phyloP scores from a whole-genome alignment of 1,139 yeast genomes.

The Eremothecium sinecaudum region DNA sequence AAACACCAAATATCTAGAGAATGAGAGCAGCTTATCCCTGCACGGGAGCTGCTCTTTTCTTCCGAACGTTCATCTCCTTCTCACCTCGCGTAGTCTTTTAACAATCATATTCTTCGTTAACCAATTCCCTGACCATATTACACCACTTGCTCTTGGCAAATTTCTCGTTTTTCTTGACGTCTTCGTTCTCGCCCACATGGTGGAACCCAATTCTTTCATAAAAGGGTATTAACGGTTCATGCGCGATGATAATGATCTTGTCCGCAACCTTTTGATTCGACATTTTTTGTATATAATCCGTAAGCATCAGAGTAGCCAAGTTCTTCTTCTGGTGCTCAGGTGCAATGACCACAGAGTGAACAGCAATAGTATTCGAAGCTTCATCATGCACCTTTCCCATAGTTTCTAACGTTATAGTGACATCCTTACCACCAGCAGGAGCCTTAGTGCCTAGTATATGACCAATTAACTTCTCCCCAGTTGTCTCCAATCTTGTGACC shows the following conservation, averaged over 20 bases:
- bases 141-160: conserved; percentile 29
- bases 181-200: conserved; percentile 26
- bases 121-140: conserved; percentile 31
- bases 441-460: conserved; percentile 81
- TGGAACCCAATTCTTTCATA: conserved; percentile 71
- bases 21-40: too few relatives aligned
- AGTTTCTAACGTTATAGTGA: conserved; percentile 49
- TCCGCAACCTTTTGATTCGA: conserved; percentile 82
- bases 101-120: conserved; percentile 29
- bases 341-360: conserved; percentile 73
- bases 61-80: too few relatives aligned
- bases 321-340: conserved; percentile 75
- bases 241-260: conserved; percentile 64
- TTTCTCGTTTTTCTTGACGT: conserved; percentile 24
- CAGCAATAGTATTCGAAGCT: conserved; percentile 61
- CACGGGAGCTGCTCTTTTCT: too few relatives aligned
- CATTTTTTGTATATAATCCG: conserved; percentile 84
- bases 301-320: conserved; percentile 71
- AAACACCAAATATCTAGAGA: too few relatives aligned
- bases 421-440: conserved; percentile 29
- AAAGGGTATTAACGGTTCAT: conserved; percentile 59
- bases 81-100: conserved; percentile 7
- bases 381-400: conserved; percentile 70
- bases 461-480: conserved; percentile 65
- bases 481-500: conserved; percentile 29